A percentile compares a stretch with the other conserved stretches of the same genome.
phyloP scores from a whole-genome alignment of 306 rosid genomes.

The Hippophae gyantsensis region DNA sequence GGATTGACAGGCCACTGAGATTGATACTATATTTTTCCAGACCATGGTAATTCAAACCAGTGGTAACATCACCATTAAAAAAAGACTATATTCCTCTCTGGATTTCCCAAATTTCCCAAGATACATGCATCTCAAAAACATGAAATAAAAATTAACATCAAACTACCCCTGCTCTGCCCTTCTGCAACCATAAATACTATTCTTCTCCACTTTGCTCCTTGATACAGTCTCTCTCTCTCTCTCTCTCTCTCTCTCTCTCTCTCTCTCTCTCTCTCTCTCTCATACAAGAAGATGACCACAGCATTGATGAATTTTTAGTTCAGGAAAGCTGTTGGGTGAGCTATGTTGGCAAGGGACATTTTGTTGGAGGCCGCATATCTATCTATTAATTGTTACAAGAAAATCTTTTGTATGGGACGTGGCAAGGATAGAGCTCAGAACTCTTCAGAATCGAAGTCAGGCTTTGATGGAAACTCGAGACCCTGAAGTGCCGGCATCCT shows the following conservation, averaged over 20 bases:
- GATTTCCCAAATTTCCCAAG: slow-evolving; percentile 16
- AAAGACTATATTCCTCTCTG: slow-evolving; percentile 20
- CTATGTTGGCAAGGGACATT: no score
- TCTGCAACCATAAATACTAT: slow-evolving; percentile 13
- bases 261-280: not conserved
- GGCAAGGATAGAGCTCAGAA: slow-evolving; percentile 28
- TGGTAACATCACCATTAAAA: not conserved
- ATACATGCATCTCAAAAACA: not conserved
- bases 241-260: not conserved
- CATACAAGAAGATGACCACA: no score
- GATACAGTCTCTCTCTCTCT: not conserved
- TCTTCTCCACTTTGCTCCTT: not conserved
- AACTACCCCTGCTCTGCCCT: slow-evolving; percentile 8
- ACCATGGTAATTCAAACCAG: no score
- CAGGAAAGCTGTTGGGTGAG: no score
- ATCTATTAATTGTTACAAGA: slow-evolving; percentile 4
- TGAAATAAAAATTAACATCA: slow-evolving; percentile 18
- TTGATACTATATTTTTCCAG: no score
- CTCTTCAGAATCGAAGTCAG: slow-evolving; percentile 77
- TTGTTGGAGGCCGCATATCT: not conserved
- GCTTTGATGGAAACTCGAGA: slow-evolving; percentile 88
- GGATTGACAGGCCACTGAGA: no score
- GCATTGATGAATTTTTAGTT: no score
- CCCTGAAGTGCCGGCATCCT: slow-evolving; percentile 94
- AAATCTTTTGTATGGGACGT: slow-evolving; percentile 9